Evolutionary conservation across 2,329 filamentous ascomycete genomes (phyloP), one percentile per base, ranked within the genome.

Genomic region (Cytospora paraplurivora): DNA sequence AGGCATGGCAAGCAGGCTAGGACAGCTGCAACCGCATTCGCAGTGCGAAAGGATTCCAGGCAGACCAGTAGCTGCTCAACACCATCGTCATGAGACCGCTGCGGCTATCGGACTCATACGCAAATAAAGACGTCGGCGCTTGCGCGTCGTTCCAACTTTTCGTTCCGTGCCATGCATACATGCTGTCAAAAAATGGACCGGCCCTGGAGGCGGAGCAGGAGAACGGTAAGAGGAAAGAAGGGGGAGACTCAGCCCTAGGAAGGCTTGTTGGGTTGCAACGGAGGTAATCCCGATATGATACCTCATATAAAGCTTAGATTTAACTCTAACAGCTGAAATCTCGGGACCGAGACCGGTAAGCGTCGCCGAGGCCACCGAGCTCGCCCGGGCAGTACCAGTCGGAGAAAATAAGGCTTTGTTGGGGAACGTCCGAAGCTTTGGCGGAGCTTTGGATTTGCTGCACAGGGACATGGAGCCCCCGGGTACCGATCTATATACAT

Each of bases 91-190:
- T n/a, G 7, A 47, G 44, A 19, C 44, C 7, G n/a, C n/a, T 47
- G n/a, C 10, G 51, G 19, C 51, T 41, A 51, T 37, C 51, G 59
- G 51, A 55, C 59, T 49, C n/a, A n/a, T 10, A 34, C 17, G 57
- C 37, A 53, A n/a, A 44, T 4, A 19, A 8, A 35, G 50, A 55
- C 52, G 51, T 50, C 21, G 41, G 15, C 7, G 59, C 52, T 61
- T 61, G 59, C 59, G 59, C 59, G 59, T 51, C 59, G 50, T 17
- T 11, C 38, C 13, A 52, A 34, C 15, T n/a, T 19, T 38, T 60
- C 2, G 17, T 19, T 32, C 32, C 15, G 38, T 27, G 19, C 27
- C 58, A 47, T 21, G 2, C 41, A 55, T 19, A 50, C 38, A 34
- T 32, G 27, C 41, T 32, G 62, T 59, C 49, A 63, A 56, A 51